Evolutionary conservation across 257 asterid species (phyloP), one percentile per base, ranked within the genome.

Genomic region (Nicotiana tomentosiformis): DNA sequence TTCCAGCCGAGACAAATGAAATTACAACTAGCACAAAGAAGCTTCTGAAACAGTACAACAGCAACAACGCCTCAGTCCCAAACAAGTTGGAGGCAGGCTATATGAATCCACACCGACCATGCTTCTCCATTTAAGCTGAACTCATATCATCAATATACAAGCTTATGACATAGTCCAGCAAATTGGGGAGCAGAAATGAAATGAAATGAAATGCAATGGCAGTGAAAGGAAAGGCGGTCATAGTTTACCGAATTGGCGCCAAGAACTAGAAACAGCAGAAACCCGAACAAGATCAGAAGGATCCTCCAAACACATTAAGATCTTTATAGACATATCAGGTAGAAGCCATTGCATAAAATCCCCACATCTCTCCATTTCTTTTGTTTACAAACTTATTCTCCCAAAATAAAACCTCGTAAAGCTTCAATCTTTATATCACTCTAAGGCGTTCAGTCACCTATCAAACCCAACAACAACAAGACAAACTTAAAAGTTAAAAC

Each of bases 191-290:
- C 56, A 78, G 20, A 58, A n/a, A 46, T 53, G 12, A 69, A 74
- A 46, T 53, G 12, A 69, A 74, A 32, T 32, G 35, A 3, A 32
- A 32, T 32, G 35, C 35, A 32, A 32, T 32, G 5, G 5, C 4
- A 32, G 35, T 32, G 35, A 32, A 3, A 3, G 4, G 5, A 32
- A 32, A 32, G 5, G 5, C 5, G 35, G 35, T 32, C 23, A 77
- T 5, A 90, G 64, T 90, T 91, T 88, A 93, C 97, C 93, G 77
- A 90, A 90, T 7, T 82, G 89, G 58, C 90, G 92, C 98, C 98
- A 94, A 61, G 91, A 89, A 66, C 87, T 90, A 23, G 98, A 94
- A 81, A 94, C 98, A n/a, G 90, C 89, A 64, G 90, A 65, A 30
- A 83, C 90, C 18, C 96, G 96, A 68, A 89, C 89, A 74, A 92